phyloP scores from a whole-genome alignment of 345 rosid species.

The Reutealis trisperma region DNA sequence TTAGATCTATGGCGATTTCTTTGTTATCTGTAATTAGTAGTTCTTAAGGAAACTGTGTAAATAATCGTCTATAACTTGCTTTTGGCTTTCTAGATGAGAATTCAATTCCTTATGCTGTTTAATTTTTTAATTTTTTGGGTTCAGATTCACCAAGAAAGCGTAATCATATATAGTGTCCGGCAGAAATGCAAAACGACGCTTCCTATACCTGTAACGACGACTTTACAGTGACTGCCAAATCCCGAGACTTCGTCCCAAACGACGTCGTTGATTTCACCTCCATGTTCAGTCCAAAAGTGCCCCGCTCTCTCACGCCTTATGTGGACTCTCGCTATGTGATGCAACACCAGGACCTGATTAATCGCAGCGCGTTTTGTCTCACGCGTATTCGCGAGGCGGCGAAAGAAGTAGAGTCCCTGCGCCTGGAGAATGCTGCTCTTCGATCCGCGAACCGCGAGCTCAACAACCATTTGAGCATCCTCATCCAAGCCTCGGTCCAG shows the following conservation, averaged over 20 bases:
- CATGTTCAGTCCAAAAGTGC: not conserved
- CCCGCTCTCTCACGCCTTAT: conserved; percentile 12
- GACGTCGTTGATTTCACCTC: conserved; percentile 22
- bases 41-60: too few species aligned
- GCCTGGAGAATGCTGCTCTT: conserved; percentile 60
- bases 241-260: not conserved
- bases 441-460: conserved; percentile 62
- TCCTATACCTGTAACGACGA: conserved; percentile 22
- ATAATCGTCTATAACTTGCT: not conserved
- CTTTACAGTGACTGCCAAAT: not conserved
- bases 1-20: conserved; percentile 3
- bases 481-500: conserved; percentile 42
- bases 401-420: conserved; percentile 58
- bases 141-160: not conserved
- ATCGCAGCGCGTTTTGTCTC: conserved; percentile 44
- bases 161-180: too few species aligned
- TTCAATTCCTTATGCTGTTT: not conserved
- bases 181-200: conserved; percentile 34
- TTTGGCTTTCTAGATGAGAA: not conserved
- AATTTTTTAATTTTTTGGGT: not conserved
- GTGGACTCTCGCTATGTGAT: conserved; percentile 34
- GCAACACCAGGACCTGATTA: conserved; percentile 51
- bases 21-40: not conserved
- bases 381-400: conserved; percentile 46
- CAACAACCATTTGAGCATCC: conserved; percentile 47